Base-by-base conservation (phyloP, 2,329 filamentous ascomycete species). In the Penicillium sp. region DNA sequence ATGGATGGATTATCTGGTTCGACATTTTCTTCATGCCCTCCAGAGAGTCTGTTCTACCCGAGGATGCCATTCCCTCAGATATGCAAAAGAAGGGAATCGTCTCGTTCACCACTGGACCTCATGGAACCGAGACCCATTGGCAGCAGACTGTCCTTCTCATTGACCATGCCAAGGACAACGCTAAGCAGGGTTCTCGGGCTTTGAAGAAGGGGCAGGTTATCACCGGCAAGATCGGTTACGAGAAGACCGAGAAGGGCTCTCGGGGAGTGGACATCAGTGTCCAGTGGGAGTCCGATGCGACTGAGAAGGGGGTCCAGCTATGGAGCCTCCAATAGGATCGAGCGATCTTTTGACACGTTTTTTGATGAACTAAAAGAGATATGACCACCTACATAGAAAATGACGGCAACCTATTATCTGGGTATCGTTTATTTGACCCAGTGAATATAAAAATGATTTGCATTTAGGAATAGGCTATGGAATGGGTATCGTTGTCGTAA, bases 1-100 rank as follows among this genome's bases (percentile, higher is more conserved):
- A 97, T 69, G 93, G 90, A 5, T 96, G 91, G 73, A 81, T 91
- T 14, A 83, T 96, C 63, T 97, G 92, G 90, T 97, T 97, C 70
- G 93, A 97, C 72, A 93, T 88, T 25, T 94, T 94, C 79, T 97
- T 97, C 75, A 84, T 88, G 61, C 84, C 86, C 10, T 82, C 83
- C 0, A 77, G 81, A 35, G 75, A 80, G 35, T 72, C 76, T 47
- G 65, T 68, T 28, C 69, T 83, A 44, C 75, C 80, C 30, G 74
- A 81, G n/a, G 83, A 84, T 48, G 84, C 86, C 0, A 78, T 85
- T 53, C 73, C 74, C 35, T 65, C 69, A n/a, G 79, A 82, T 4
- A 91, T 88, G 84, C 81, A 83, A 60, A 77, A 80, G 67, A 79
- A 87, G 61, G 84, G 87, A 48, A 65, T 73, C 22, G 81, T 91